Evolutionary conservation across 2,329 filamentous ascomycete genomes (phyloP).

Genomic region (Fusarium bulbicola): DNA sequence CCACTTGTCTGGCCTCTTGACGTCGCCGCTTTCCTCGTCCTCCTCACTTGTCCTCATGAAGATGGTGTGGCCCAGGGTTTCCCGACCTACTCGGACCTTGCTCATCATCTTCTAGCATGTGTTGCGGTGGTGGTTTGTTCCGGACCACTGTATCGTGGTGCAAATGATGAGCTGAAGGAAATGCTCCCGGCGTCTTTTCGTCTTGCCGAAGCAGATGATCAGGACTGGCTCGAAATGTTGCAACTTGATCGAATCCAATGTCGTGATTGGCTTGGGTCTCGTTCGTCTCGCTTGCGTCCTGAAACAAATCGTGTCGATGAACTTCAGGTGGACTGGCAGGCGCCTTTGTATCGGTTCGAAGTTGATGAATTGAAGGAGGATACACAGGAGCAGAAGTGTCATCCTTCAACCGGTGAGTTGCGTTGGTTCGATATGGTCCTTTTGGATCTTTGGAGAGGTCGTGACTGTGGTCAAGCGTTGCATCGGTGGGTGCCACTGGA

Average conservation of each 20-base stretch:
- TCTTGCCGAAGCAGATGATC: constrained; percentile 29
- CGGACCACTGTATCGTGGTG: constrained; percentile 16
- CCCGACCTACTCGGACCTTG: background rate
- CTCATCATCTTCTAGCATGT: constrained; percentile 29
- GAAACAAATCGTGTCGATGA: constrained; percentile 20
- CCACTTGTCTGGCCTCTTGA: background rate
- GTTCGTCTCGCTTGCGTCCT: constrained; percentile 7
- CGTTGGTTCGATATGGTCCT: background rate
- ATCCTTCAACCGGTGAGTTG: constrained; percentile 8
- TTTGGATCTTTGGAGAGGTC: constrained; percentile 19
- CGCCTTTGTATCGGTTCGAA: constrained; percentile 24
- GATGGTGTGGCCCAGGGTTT: constrained; percentile 19
- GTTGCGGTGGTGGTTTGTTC: constrained; percentile 1
- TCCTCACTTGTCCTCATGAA: constrained; percentile 26
- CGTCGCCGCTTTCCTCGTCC: background rate
- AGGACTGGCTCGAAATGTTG: constrained; percentile 4
- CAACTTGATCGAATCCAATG: constrained; percentile 16
- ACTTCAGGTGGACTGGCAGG: constrained; percentile 14
- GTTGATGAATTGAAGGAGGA: constrained; percentile 21
- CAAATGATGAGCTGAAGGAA: constrained; percentile 24
- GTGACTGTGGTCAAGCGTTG: constrained; percentile 11
- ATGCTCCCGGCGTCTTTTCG: background rate
- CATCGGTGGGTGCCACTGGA: constrained; percentile 13
- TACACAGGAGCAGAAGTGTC: constrained; percentile 11
- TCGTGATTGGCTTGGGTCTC: background rate